These are phyloP conservation scores for Fusarium sp. DNA, from an alignment of 2,329 filamentous ascomycete species.

Conservation along the genomic window DNA sequence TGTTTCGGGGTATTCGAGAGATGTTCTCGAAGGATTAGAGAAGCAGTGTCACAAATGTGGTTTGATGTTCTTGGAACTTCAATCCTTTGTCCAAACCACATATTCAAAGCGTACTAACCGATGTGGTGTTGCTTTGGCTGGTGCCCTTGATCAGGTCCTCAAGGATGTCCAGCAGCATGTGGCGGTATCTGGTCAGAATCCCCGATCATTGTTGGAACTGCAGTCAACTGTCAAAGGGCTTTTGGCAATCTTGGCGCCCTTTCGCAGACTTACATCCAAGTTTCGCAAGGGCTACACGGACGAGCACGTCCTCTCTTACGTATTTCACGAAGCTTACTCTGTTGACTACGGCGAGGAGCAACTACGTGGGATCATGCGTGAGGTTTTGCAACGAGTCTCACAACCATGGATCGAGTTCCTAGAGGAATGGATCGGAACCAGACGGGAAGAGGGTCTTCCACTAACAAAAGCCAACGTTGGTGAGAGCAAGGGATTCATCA, in stretches of 20 bases:
- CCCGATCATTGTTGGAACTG: conserved; percentile 64
- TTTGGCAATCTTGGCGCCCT: conserved; percentile 61
- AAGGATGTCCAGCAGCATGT: conserved; percentile 62
- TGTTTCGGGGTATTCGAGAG: conserved; percentile 67
- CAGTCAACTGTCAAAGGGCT: conserved; percentile 62
- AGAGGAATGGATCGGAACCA: conserved; percentile 81
- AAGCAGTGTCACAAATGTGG: conserved; percentile 60
- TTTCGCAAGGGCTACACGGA: conserved; percentile 62
- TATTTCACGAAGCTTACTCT: conserved; percentile 71
- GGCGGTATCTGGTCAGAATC: conserved; percentile 54
- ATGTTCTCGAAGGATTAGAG: conserved; percentile 61
- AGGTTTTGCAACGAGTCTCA: conserved; percentile 73
- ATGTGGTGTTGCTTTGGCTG: conserved; percentile 64
- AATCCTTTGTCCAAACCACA: conserved; percentile 58
- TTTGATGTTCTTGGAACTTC: conserved; percentile 59
- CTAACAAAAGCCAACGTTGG: conserved; percentile 60
- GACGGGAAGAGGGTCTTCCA: conserved; percentile 65
- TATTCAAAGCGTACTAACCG: conserved; percentile 59
- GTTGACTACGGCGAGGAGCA: conserved; percentile 73
- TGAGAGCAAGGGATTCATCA: conserved; percentile 69
- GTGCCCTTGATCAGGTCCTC: conserved; percentile 61
- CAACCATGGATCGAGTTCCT: conserved; percentile 75
- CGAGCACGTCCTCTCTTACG: conserved; percentile 69
- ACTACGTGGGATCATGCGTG: conserved; percentile 72
- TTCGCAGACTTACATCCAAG: conserved; percentile 63